A percentile compares a stretch with the other conserved stretches of the same genome.
These are phyloP conservation scores for Erysimum pusillum DNA, from an alignment of 441 rosid genomes.

Conservation along the genomic window DNA sequence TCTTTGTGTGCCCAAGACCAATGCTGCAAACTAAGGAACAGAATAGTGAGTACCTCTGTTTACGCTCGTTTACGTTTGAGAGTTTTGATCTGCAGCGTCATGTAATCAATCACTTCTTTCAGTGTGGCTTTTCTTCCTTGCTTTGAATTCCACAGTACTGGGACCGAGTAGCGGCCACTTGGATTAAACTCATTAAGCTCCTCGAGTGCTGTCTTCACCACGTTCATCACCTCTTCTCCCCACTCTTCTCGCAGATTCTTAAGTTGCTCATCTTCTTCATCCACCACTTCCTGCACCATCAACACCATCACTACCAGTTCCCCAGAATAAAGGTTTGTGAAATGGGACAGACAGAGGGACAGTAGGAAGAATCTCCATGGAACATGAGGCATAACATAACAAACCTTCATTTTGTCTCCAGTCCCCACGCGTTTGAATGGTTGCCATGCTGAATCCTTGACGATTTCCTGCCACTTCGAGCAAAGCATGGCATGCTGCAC, in stretches of 20 bases:
- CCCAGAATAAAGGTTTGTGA: slow-evolving; percentile 7
- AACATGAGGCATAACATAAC: slow-evolving; percentile 31
- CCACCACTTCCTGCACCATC: slow-evolving; percentile 65
- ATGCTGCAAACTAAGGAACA: background rate
- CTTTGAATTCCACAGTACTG: slow-evolving; percentile 80
- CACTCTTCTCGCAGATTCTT: slow-evolving; percentile 67
- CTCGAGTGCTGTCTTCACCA: slow-evolving; percentile 71
- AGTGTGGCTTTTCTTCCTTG: slow-evolving; percentile 81
- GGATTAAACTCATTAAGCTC: slow-evolving; percentile 82
- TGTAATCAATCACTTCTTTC: slow-evolving; percentile 75
- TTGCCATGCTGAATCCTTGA: slow-evolving; percentile 72
- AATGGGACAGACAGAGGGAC: slow-evolving; percentile 8
- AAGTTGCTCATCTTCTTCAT: slow-evolving; percentile 80
- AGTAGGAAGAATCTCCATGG: background rate
- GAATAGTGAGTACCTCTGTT: slow-evolving; percentile 17
- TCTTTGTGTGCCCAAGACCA: background rate
- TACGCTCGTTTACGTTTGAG: slow-evolving; percentile 60
- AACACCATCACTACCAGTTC: slow-evolving; percentile 14
- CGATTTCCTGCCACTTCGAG: slow-evolving; percentile 78
- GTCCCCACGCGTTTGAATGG: slow-evolving; percentile 64
- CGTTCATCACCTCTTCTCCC: slow-evolving; percentile 64
- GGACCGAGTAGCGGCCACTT: slow-evolving; percentile 76
- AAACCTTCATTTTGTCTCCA: slow-evolving; percentile 46
- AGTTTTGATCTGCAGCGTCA: slow-evolving; percentile 52
- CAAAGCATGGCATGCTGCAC: slow-evolving; percentile 64